These are phyloP conservation scores for Epichloe scottii DNA, from an alignment of 2,329 filamentous ascomycete species.

Conservation along the genomic window DNA sequence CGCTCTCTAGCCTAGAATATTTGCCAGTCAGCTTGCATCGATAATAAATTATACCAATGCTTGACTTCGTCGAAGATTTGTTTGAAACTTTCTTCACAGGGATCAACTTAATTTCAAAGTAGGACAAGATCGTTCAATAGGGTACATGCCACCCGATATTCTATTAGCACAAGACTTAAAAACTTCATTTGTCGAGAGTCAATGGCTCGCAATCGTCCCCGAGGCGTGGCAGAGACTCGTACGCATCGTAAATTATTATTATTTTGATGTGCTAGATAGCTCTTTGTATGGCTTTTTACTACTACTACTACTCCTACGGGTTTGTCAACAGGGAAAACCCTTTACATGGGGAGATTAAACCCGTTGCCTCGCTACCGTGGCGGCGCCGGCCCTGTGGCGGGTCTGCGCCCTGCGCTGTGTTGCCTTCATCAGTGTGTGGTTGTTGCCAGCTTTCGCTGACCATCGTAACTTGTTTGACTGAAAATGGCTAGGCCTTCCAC, in stretches of 20 bases:
- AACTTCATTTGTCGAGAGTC: neutral
- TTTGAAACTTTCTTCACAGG: neutral
- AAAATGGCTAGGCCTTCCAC: conserved; percentile 1
- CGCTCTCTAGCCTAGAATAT: conserved; percentile 35
- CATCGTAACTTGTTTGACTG: neutral
- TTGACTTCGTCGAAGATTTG: neutral
- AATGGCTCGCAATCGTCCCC: neutral
- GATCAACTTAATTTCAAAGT: neutral
- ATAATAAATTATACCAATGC: neutral
- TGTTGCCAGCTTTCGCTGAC: too few relatives aligned
- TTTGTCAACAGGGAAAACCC: too few relatives aligned
- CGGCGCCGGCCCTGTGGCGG: too few relatives aligned
- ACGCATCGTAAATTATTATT: neutral
- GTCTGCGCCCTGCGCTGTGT: too few relatives aligned
- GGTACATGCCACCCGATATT: neutral
- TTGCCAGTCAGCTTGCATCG: neutral
- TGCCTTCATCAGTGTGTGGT: too few relatives aligned
- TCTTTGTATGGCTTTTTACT: too few relatives aligned
- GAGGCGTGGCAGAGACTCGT: neutral
- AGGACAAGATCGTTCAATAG: neutral
- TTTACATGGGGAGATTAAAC: too few relatives aligned
- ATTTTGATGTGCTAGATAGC: too few relatives aligned
- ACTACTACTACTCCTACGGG: too few relatives aligned
- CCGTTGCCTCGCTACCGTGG: too few relatives aligned
- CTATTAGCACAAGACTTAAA: neutral